Conservation (phyloP, 2,329 filamentous ascomycete species). For the Coniochaeta pulveracea region DNA sequence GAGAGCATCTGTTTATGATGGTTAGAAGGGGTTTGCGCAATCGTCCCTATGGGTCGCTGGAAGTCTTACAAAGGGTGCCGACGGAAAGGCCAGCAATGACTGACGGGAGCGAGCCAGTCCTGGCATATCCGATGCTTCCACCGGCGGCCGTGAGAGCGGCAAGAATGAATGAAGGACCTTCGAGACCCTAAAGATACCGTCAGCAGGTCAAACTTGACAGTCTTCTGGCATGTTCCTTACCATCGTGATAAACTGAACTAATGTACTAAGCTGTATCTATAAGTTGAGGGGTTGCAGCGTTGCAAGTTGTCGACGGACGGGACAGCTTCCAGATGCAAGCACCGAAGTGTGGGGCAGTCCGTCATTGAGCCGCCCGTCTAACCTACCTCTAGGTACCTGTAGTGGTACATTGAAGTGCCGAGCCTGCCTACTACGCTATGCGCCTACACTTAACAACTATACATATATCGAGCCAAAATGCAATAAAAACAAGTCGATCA, state of each 20-base stretch:
- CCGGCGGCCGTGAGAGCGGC: constrained; percentile 75
- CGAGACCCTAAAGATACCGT: constrained; percentile 16
- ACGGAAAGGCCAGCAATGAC: constrained; percentile 77
- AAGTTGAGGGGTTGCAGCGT: too few relatives aligned
- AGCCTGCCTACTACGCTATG: too few relatives aligned
- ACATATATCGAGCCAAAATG: too few relatives aligned
- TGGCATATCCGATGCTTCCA: constrained; percentile 76
- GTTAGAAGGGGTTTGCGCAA: neutral
- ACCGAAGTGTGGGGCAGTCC: constrained; percentile 1
- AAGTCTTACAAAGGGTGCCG: constrained; percentile 46
- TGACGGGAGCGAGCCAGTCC: constrained; percentile 78
- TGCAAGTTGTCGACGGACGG: too few relatives aligned
- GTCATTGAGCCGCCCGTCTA: too few relatives aligned
- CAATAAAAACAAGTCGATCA: too few relatives aligned
- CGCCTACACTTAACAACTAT: too few relatives aligned
- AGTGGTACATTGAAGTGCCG: too few relatives aligned
- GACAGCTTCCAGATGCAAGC: neutral
- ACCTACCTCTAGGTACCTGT: too few relatives aligned
- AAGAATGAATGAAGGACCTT: constrained; percentile 60
- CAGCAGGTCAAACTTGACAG: neutral
- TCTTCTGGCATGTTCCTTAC: neutral
- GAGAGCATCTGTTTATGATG: constrained; percentile 49
- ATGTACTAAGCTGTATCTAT: too few relatives aligned
- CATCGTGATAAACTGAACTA: neutral
- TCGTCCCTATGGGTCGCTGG: neutral